Conservation (phyloP, 192 early-diverging fungal species). For the Oehlia diaphana region DNA sequence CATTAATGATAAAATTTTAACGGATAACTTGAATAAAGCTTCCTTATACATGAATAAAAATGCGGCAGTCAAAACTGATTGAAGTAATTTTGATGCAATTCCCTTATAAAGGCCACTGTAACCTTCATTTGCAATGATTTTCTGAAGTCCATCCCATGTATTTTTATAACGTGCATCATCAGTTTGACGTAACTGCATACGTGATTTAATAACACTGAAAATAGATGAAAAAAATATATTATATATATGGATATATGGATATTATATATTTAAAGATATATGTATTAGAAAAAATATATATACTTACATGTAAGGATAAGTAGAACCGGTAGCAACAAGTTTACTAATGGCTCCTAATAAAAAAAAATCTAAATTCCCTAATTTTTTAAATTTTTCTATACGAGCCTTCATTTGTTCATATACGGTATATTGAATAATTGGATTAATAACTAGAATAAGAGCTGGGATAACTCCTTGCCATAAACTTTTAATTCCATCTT, state of each 20-base stretch:
- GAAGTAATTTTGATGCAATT: constrained; percentile 94
- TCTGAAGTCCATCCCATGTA: constrained; percentile 84
- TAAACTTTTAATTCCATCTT: constrained; percentile 86
- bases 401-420: constrained; percentile 91
- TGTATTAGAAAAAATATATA: neutral
- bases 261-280: neutral
- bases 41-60: constrained; percentile 97
- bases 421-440: constrained; percentile 99
- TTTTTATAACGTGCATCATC: constrained; percentile 74
- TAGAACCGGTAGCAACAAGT: constrained; percentile 90
- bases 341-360: constrained; percentile 94
- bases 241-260: no score
- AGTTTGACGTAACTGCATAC: constrained; percentile 95
- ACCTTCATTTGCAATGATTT: constrained; percentile 91
- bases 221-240: neutral
- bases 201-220: constrained; percentile 85
- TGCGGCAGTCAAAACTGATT: constrained; percentile 92
- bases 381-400: constrained; percentile 54
- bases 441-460: constrained; percentile 97
- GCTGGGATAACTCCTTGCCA: constrained; percentile 94
- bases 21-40: constrained; percentile 68
- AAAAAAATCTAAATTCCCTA: constrained; percentile 91
- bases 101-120: constrained; percentile 85
- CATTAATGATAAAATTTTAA: constrained; percentile 36
- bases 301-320: constrained; percentile 95